Percentiles rank a stretch among this genome's conserved stretches.
These are phyloP conservation scores for Taphrina deformans DNA, from an alignment of 1,139 yeast species.

Conservation along the genomic window DNA sequence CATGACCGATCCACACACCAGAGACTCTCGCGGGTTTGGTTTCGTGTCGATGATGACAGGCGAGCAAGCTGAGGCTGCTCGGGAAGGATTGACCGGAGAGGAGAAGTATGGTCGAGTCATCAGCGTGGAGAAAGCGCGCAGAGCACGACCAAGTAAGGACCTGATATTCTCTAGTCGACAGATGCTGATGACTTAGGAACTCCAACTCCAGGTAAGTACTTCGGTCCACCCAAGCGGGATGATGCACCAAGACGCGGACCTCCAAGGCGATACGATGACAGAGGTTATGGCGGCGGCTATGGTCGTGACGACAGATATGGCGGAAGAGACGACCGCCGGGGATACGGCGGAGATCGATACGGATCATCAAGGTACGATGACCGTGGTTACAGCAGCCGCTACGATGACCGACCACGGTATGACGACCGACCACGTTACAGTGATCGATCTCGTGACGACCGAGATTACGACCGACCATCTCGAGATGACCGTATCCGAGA, in stretches of 20 bases:
- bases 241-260: slow-evolving; percentile 33
- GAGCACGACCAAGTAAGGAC: slow-evolving; percentile 45
- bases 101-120: slow-evolving; percentile 45
- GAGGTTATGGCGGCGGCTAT: slow-evolving; percentile 41
- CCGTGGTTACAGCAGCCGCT: slow-evolving; percentile 14
- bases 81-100: slow-evolving; percentile 44
- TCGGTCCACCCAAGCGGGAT: slow-evolving; percentile 47
- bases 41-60: slow-evolving; percentile 46
- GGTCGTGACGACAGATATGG: slow-evolving; percentile 41
- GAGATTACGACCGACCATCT: slow-evolving; percentile 21
- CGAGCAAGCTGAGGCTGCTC: slow-evolving; percentile 46
- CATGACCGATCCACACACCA: slow-evolving; percentile 48
- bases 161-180: neutral
- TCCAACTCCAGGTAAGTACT: slow-evolving; percentile 50
- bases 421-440: slow-evolving; percentile 25
- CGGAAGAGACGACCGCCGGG: slow-evolving; percentile 43
- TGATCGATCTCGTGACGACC: slow-evolving; percentile 22
- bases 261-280: slow-evolving; percentile 41
- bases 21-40: slow-evolving; percentile 49
- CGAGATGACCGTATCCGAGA: slow-evolving; percentile 24
- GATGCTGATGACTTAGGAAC: slow-evolving; percentile 38
- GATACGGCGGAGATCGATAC: slow-evolving; percentile 35
- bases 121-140: slow-evolving; percentile 46
- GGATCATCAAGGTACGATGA: slow-evolving; percentile 18
- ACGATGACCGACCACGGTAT: slow-evolving; percentile 33